These are phyloP conservation scores for Dacryopinax primogenitus DNA, from an alignment of 768 basidiomycete genomes.

Conservation along the genomic window DNA sequence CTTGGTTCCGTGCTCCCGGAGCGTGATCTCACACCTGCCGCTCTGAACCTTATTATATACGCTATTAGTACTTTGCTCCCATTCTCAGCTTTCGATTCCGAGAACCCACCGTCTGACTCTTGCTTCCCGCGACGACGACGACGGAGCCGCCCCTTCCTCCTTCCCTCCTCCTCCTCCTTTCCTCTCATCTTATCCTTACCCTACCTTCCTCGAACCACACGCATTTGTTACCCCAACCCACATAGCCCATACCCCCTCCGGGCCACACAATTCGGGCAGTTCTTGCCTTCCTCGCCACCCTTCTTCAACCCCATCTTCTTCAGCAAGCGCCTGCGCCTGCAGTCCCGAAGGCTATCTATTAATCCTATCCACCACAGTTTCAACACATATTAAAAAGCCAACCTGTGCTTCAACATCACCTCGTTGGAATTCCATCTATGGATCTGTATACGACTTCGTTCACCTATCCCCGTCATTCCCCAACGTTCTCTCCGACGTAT, in stretches of 20 bases:
- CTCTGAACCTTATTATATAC: conserved; percentile 3
- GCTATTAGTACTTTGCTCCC: conserved; percentile 8
- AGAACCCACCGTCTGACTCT: conserved; percentile 7
- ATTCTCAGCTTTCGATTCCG: conserved; percentile 6
- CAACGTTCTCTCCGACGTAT: conserved; percentile 10
- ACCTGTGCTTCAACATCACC: background rate
- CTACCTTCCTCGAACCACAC: conserved; percentile 9
- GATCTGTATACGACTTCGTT: conserved; percentile 93
- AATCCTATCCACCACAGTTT: background rate
- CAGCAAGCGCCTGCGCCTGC: conserved; percentile 7
- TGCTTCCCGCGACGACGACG: conserved; percentile 9
- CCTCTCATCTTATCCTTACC: conserved; percentile 14
- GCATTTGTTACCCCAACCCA: conserved; percentile 8
- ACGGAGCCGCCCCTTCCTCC: conserved; percentile 12
- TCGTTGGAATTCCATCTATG: conserved; percentile 36
- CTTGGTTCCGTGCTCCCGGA: conserved; percentile 4
- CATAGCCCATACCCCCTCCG: conserved; percentile 9
- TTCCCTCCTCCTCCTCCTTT: conserved; percentile 16
- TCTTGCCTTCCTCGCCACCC: conserved; percentile 3
- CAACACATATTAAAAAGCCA: background rate
- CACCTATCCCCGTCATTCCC: conserved; percentile 57
- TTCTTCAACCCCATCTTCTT: background rate
- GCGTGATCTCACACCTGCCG: conserved; percentile 7
- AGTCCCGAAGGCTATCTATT: conserved; percentile 7
- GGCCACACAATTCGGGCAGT: conserved; percentile 1